Percentiles rank a stretch among this genome's conserved stretches.
These are phyloP conservation scores for Phyllostachys edulis DNA, from an alignment of 176 grass and related monocot genomes.

Conservation along the genomic window DNA sequence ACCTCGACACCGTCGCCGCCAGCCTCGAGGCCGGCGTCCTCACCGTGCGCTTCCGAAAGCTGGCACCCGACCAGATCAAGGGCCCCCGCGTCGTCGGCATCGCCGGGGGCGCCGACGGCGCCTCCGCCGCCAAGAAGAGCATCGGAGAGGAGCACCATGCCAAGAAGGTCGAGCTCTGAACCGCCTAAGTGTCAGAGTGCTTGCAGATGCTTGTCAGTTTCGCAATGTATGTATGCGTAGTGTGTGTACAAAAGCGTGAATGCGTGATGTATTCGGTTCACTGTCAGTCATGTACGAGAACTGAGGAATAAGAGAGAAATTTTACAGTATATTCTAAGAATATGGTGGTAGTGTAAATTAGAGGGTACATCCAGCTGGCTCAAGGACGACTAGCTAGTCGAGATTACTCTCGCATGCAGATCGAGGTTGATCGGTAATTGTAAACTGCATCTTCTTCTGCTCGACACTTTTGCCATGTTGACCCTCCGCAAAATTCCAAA, in stretches of 20 bases:
- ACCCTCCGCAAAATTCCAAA: too few relatives aligned
- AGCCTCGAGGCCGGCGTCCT: slow-evolving; percentile 65
- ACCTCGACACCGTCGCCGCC: slow-evolving; percentile 60
- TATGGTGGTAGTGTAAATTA: too few relatives aligned
- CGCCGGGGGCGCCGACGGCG: slow-evolving; percentile 1
- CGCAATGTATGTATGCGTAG: neutral
- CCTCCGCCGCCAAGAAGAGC: slow-evolving; percentile 31
- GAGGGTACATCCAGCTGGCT: too few relatives aligned
- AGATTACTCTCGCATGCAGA: too few relatives aligned
- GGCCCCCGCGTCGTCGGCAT: slow-evolving; percentile 68
- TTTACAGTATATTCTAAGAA: too few relatives aligned
- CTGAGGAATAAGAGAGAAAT: neutral
- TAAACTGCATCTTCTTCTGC: too few relatives aligned
- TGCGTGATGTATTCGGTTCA: neutral
- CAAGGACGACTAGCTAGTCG: too few relatives aligned
- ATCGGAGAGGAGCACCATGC: neutral
- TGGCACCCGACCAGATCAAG: slow-evolving; percentile 76
- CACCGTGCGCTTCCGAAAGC: slow-evolving; percentile 55
- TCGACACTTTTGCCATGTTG: too few relatives aligned
- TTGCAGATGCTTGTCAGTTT: neutral
- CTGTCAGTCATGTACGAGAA: neutral
- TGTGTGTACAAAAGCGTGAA: neutral
- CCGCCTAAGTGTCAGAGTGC: neutral
- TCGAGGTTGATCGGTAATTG: too few relatives aligned
- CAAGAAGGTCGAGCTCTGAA: slow-evolving; percentile 77